Conservation (phyloP, 1,284 basidiomycete genomes). For the Moesziomyces aphidis region DNA sequence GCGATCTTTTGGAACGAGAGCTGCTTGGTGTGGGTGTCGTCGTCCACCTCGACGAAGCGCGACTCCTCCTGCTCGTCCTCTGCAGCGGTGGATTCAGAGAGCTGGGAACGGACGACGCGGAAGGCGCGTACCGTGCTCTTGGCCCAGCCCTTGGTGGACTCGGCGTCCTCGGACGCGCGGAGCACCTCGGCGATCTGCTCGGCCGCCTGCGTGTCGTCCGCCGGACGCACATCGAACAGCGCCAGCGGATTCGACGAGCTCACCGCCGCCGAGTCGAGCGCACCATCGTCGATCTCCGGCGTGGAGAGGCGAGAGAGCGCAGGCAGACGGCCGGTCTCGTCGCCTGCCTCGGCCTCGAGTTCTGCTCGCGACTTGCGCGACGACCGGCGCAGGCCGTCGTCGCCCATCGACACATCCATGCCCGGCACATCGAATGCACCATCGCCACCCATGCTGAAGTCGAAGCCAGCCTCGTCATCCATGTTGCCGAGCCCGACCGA, state of each 20-base stretch:
- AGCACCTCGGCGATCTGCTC: slow-evolving; percentile 69
- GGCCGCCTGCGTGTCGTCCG: slow-evolving; percentile 66
- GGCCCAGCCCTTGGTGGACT: slow-evolving; percentile 76
- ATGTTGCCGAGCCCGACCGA: slow-evolving; percentile 47
- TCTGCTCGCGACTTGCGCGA: slow-evolving; percentile 36
- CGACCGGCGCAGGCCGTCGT: slow-evolving; percentile 43
- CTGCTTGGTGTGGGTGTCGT: slow-evolving; percentile 68
- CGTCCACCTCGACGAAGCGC: slow-evolving; percentile 31
- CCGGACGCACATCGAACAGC: slow-evolving; percentile 78
- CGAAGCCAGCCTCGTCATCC: slow-evolving; percentile 20
- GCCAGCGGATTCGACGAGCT: slow-evolving; percentile 82
- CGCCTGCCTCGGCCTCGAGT: slow-evolving; percentile 27
- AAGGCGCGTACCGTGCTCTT: slow-evolving; percentile 92
- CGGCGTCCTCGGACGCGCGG: slow-evolving; percentile 68
- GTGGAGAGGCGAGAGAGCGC: slow-evolving; percentile 57
- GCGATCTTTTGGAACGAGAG: slow-evolving; percentile 81
- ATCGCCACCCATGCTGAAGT: slow-evolving; percentile 11
- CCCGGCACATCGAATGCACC: slow-evolving; percentile 26
- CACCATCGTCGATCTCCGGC: slow-evolving; percentile 76
- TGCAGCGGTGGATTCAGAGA: slow-evolving; percentile 68
- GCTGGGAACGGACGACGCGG: slow-evolving; percentile 80
- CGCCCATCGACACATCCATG: slow-evolving; percentile 35
- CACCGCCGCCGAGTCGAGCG: slow-evolving; percentile 72
- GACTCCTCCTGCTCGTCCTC: slow-evolving; percentile 32
- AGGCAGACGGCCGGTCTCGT: slow-evolving; percentile 44